A percentile compares a stretch with the other conserved stretches of the same genome.
Conservation (phyloP, 163 green algal genomes). For the Chlamydomonas reinhardtii region DNA sequence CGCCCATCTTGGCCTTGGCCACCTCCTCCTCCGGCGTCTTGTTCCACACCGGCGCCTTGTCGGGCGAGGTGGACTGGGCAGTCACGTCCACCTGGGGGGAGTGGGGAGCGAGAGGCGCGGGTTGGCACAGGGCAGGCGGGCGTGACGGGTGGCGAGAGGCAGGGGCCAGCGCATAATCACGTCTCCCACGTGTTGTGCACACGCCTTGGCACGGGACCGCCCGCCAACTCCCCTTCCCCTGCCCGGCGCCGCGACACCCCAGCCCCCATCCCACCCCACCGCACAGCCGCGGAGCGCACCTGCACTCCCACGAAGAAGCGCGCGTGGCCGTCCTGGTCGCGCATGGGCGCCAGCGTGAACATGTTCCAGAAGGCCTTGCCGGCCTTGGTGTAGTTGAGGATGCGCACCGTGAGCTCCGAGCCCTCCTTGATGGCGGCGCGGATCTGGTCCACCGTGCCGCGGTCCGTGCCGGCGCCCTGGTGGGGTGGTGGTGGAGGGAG, state of each 20-base stretch:
- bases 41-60: constrained; percentile 54
- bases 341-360: constrained; percentile 90
- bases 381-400: constrained; percentile 89
- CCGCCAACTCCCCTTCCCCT: neutral
- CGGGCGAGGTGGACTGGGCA: constrained; percentile 35
- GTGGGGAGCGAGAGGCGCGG: no score
- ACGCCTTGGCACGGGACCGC: no score
- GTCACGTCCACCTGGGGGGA: constrained; percentile 85
- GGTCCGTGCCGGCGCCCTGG: constrained; percentile 80
- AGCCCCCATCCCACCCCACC: no score
- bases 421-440: constrained; percentile 73
- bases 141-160: no score
- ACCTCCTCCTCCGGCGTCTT: constrained; percentile 58
- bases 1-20: constrained; percentile 43
- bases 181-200: no score
- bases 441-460: constrained; percentile 69
- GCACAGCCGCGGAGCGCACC: no score
- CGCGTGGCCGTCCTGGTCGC: constrained; percentile 76
- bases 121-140: no score
- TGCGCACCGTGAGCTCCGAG: constrained; percentile 75
- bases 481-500: constrained; percentile 33
- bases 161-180: no score
- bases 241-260: no score
- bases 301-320: constrained; percentile 94
- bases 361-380: constrained; percentile 93